phyloP scores from a whole-genome alignment of 2,329 filamentous ascomycete species.

The Aspergillus nomiae region DNA sequence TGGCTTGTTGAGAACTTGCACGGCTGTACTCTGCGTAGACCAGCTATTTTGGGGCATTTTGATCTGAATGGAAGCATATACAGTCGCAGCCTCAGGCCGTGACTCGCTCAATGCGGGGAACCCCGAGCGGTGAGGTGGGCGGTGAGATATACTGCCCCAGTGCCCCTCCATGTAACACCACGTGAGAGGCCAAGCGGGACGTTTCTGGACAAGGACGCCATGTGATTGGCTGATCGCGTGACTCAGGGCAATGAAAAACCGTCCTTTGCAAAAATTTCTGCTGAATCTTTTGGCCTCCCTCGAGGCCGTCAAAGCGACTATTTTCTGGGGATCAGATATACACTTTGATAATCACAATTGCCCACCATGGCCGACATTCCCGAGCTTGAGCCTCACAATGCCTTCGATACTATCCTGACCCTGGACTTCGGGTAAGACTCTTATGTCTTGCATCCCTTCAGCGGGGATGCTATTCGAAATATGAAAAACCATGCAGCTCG shows the following conservation, averaged over 20 bases:
- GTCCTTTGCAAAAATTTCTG: conserved; percentile 2
- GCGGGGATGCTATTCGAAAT: neutral
- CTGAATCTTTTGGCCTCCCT: conserved; percentile 3
- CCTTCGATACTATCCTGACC: conserved; percentile 68
- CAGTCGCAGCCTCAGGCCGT: neutral
- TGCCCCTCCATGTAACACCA: conserved; percentile 1
- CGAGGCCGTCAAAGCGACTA: conserved; percentile 1
- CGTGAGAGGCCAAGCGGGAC: neutral
- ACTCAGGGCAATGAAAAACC: neutral
- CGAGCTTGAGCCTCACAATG: conserved; percentile 3
- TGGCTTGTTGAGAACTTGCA: neutral
- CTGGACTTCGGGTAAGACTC: conserved; percentile 63
- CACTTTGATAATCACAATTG: neutral
- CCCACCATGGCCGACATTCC: neutral
- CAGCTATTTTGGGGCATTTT: neutral
- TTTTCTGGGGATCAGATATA: conserved; percentile 3
- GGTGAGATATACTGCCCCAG: neutral
- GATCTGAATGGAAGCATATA: neutral
- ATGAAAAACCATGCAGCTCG: conserved; percentile 12
- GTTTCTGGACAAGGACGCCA: neutral
- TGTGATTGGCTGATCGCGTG: conserved; percentile 1
- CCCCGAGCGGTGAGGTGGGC: neutral
- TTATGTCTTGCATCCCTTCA: conserved; percentile 7
- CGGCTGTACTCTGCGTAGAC: neutral
- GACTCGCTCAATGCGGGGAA: neutral